Evolutionary conservation across 2,329 filamentous ascomycete genomes (phyloP), one percentile per base, ranked within the genome.

Genomic region (Aspergillus alliaceus): DNA sequence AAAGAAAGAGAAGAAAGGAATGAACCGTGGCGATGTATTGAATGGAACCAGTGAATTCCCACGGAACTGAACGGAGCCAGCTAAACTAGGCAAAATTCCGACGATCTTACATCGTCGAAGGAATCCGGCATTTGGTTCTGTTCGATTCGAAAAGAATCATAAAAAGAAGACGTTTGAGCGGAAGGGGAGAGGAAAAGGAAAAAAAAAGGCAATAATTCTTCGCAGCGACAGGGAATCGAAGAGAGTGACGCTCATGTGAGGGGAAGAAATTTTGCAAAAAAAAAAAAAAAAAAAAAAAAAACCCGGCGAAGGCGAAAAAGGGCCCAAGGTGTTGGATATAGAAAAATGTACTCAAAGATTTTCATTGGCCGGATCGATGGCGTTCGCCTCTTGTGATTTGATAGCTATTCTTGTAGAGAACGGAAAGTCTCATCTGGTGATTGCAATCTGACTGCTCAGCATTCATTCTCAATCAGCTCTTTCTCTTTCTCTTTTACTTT

Each of bases 11-110:
- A 15, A 51, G 11, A 34, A 12, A 27, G 25, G 29, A 18, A 42
- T 44, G 34, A 46, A 54, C 57, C 57, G 54, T 61, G 57, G 59
- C 57, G 56, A 59, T 14, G 42, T 22, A 2, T 20, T 53, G 52
- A 59, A 59, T 53, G 59, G 50, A 54, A 39, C 56, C 59, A 59
- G 50, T 42, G 24, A 18, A 46, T 42, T 53, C 50, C 47, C 47
- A 52, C 55, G 53, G 58, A 59, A 58, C 55, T 56, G 53, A 22
- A 32, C 53, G 53, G 56, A 34, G 40, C 47, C 14, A 46, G 34
- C 48, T 27, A 18, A 47, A 37, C 24, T 27, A 40, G 49, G 31
- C 32, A 35, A 56, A 31, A 46, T 44, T 25, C 49, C 31, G 54
- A 40, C 32, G 32, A 52, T 52, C 49, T 3, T 39, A 15, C 40